A percentile compares a stretch with the other conserved stretches of the same genome.
These are phyloP conservation scores for Phialophora expanda DNA, from an alignment of 2,329 filamentous ascomycete species.

Conservation along the genomic window DNA sequence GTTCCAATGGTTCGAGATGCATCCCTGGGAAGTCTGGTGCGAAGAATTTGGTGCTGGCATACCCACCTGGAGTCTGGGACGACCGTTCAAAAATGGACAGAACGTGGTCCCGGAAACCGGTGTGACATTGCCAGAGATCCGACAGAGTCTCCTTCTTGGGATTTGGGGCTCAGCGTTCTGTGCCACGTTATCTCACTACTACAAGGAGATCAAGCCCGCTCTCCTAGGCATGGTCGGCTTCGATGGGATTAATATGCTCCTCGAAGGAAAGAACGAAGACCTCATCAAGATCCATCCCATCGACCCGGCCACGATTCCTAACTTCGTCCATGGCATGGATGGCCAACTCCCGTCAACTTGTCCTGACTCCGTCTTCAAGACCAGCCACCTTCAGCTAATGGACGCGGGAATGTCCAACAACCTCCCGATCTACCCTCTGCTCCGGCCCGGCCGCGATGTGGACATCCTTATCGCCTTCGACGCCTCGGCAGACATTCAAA, in stretches of 20 bases:
- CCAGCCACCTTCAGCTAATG: conserved; percentile 81
- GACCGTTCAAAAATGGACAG: conserved; percentile 75
- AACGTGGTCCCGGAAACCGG: conserved; percentile 68
- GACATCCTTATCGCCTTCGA: conserved; percentile 94
- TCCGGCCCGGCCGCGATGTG: conserved; percentile 84
- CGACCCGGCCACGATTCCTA: conserved; percentile 87
- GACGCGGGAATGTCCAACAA: conserved; percentile 99
- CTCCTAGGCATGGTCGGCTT: conserved; percentile 77
- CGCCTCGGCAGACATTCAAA: conserved; percentile 88
- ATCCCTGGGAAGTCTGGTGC: conserved; percentile 92
- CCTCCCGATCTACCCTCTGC: conserved; percentile 89
- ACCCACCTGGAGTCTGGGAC: conserved; percentile 89
- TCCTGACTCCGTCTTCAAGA: conserved; percentile 75
- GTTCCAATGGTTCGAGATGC: conserved; percentile 99
- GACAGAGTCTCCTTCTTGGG: conserved; percentile 82
- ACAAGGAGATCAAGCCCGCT: conserved; percentile 86
- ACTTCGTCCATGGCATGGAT: conserved; percentile 83
- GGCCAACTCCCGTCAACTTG: conserved; percentile 74
- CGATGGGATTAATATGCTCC: conserved; percentile 76
- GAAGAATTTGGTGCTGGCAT: conserved; percentile 92
- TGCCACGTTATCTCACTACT: conserved; percentile 93
- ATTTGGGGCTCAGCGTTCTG: conserved; percentile 98
- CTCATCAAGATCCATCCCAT: conserved; percentile 93
- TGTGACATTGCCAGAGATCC: conserved; percentile 79
- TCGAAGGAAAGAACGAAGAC: conserved; percentile 81